Evolutionary conservation across 345 rosid genomes (phyloP).

Genomic region (Moricandia moricandioides): DNA sequence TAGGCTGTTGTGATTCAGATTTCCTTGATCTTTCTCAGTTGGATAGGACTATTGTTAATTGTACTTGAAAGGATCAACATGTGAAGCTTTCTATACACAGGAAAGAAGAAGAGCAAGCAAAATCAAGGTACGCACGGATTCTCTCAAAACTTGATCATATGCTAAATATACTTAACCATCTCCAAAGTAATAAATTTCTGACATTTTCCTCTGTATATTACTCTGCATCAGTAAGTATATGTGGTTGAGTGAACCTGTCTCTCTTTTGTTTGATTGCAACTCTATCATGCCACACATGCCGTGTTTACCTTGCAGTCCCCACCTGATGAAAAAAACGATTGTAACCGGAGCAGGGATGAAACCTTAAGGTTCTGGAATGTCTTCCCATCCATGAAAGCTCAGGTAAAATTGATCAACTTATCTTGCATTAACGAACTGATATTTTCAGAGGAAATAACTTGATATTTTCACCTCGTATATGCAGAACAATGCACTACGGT

Average conservation of each 20-base stretch:
- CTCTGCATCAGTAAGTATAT: not conserved
- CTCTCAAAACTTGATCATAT: too few species aligned
- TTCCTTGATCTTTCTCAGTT: slow-evolving; percentile 58
- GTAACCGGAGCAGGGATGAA: slow-evolving; percentile 99
- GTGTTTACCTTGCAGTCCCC: slow-evolving; percentile 97
- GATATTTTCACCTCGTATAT: not conserved
- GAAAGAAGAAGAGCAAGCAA: too few species aligned
- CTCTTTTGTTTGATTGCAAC: slow-evolving; percentile 54
- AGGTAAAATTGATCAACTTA: slow-evolving; percentile 39
- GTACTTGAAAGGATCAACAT: too few species aligned
- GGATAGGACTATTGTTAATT: slow-evolving; percentile 31
- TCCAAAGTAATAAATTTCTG: slow-evolving; percentile 56
- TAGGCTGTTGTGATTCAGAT: slow-evolving; percentile 46
- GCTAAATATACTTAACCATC: too few species aligned
- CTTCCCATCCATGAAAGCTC: slow-evolving; percentile 85
- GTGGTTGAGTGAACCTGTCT: not conserved
- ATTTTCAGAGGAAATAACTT: not conserved
- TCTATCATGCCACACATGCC: slow-evolving; percentile 82
- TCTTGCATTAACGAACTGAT: not conserved
- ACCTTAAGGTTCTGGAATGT: slow-evolving; percentile 94
- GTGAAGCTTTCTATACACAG: too few species aligned
- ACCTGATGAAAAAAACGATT: slow-evolving; percentile 94
- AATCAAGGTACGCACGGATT: too few species aligned
- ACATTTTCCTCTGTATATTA: not conserved
- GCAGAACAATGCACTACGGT: too few species aligned